phyloP scores from a whole-genome alignment of 441 rosid genomes.

The Adansonia gregorii region DNA sequence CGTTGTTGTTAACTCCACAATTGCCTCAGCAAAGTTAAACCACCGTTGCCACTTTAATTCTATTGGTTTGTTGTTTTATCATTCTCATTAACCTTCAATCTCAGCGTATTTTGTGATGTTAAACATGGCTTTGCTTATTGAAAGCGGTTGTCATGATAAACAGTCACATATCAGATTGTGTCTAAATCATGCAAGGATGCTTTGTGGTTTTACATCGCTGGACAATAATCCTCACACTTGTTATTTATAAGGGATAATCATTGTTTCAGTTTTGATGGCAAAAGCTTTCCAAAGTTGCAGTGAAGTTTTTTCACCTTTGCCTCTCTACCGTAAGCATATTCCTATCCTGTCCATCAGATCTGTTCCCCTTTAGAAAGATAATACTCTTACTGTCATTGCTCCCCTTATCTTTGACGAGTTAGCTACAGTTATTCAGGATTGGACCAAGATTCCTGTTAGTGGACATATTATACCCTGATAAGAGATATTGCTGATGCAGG shows the following conservation, averaged over 20 bases:
- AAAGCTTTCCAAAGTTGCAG: neutral
- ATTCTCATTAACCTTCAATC: slow-evolving; percentile 2
- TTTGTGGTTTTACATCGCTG: neutral
- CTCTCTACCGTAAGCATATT: neutral
- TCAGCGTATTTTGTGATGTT: neutral
- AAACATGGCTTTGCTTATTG: slow-evolving; percentile 13
- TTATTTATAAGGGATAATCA: neutral
- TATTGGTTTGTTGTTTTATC: neutral
- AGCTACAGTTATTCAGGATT: slow-evolving; percentile 16
- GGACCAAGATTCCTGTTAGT: neutral
- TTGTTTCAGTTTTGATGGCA: slow-evolving; percentile 10
- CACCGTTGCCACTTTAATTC: slow-evolving; percentile 5
- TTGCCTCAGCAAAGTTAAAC: slow-evolving; percentile 72
- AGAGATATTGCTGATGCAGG: slow-evolving; percentile 49
- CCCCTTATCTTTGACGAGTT: slow-evolving; percentile 2
- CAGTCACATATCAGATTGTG: neutral
- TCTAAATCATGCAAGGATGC: neutral
- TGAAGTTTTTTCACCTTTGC: neutral
- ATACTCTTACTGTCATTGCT: slow-evolving; percentile 10
- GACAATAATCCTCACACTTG: neutral
- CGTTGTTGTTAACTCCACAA: slow-evolving; percentile 84
- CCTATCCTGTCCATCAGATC: neutral
- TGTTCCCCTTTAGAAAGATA: neutral
- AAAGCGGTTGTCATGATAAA: neutral
- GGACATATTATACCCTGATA: slow-evolving; percentile 10